phyloP scores from a whole-genome alignment of 768 basidiomycete species.

The Leccinum boreale region DNA sequence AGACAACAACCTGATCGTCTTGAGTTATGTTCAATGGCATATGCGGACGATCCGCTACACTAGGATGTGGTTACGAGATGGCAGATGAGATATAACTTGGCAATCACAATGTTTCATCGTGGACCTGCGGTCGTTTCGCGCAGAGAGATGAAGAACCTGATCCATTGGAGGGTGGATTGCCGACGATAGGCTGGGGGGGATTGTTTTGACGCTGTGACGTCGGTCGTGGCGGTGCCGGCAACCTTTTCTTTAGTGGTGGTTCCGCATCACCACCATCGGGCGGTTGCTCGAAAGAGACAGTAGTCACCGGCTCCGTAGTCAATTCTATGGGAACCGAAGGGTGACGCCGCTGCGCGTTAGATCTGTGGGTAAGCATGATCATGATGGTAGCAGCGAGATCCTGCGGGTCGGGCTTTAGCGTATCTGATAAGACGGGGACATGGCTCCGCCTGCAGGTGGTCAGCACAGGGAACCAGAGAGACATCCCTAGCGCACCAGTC shows the following conservation, averaged over 20 bases:
- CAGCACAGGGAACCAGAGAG: background rate
- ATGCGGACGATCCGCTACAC: background rate
- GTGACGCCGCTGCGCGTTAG: slow-evolving; percentile 20
- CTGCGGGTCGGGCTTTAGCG: slow-evolving; percentile 21
- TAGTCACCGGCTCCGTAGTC: background rate
- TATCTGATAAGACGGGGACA: slow-evolving; percentile 32
- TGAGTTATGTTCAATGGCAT: background rate
- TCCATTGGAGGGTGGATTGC: background rate
- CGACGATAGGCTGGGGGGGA: background rate
- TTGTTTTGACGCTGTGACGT: slow-evolving; percentile 7
- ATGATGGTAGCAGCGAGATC: slow-evolving; percentile 29
- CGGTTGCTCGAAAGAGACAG: background rate
- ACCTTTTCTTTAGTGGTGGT: slow-evolving; percentile 6
- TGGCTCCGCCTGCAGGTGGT: slow-evolving; percentile 24
- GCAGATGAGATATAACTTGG: background rate
- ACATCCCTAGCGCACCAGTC: slow-evolving; percentile 24
- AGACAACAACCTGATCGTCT: background rate
- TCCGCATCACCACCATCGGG: background rate
- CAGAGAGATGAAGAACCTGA: background rate
- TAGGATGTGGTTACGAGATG: background rate
- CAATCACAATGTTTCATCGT: slow-evolving; percentile 1
- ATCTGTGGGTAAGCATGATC: slow-evolving; percentile 23
- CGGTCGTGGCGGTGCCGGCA: slow-evolving; percentile 22
- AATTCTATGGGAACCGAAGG: background rate
- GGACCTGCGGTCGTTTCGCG: background rate